A percentile compares a stretch with the other conserved stretches of the same genome.
phyloP scores from a whole-genome alignment of 495 filamentous ascomycete species.

The Glarea lozoyensis region DNA sequence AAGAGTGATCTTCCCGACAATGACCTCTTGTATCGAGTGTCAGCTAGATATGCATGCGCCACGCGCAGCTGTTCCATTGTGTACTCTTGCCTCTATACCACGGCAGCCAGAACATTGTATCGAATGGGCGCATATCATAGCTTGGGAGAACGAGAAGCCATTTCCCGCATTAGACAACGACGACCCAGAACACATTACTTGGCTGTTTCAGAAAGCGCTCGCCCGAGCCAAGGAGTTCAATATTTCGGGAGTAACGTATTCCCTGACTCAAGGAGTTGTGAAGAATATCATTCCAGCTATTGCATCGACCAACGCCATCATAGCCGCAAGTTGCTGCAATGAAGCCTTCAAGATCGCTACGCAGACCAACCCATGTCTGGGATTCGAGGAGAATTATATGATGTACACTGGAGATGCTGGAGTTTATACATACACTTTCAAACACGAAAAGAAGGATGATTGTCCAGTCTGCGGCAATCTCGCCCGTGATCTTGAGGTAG shows the following conservation, averaged over 20 bases:
- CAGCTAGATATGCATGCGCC: slow-evolving; percentile 98
- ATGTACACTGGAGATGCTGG: slow-evolving; percentile 96
- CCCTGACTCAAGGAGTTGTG: slow-evolving; percentile 94
- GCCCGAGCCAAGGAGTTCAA: slow-evolving; percentile 77
- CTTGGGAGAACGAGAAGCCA: slow-evolving; percentile 54
- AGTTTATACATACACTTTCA: slow-evolving; percentile 95
- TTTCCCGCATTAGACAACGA: slow-evolving; percentile 78
- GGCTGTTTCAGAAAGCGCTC: slow-evolving; percentile 85
- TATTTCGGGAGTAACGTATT: slow-evolving; percentile 89
- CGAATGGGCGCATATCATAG: slow-evolving; percentile 92
- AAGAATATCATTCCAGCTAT: slow-evolving; percentile 99
- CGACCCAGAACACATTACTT: slow-evolving; percentile 92
- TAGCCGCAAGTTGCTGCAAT: slow-evolving; percentile 91
- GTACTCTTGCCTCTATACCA: slow-evolving; percentile 93
- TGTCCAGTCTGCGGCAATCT: slow-evolving; percentile 90
- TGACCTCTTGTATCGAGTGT: slow-evolving; percentile 96
- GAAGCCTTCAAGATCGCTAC: slow-evolving; percentile 94
- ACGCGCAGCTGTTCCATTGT: slow-evolving; percentile 86
- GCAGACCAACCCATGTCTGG: slow-evolving; percentile 65
- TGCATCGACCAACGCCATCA: slow-evolving; percentile 93
- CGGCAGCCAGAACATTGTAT: slow-evolving; percentile 98
- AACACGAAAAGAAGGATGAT: slow-evolving; percentile 82
- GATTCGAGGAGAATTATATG: slow-evolving; percentile 79
- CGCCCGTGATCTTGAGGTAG: slow-evolving; percentile 61
- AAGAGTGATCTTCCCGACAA: slow-evolving; percentile 80